Evolutionary conservation across 75 land plant species (phyloP), one percentile per base, ranked within the genome.

Genomic region (Cupressus sempervirens): DNA sequence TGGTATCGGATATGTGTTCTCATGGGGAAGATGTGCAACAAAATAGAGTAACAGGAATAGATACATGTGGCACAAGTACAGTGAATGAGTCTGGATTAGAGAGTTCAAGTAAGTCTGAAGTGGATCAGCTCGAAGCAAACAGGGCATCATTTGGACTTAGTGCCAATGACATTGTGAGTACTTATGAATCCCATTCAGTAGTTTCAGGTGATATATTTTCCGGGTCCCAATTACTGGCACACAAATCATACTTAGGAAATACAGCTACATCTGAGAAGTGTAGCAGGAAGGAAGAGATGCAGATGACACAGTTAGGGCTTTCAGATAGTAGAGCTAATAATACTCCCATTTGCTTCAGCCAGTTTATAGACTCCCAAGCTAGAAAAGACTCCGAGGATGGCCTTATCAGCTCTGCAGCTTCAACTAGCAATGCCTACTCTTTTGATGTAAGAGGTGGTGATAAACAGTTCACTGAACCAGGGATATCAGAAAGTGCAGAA

Each of bases 81-180:
- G 29, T 43, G 50, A 79, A 45, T 45, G 48, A 79, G 29, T 48
- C 81, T 79, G 30, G 81, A 38, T 11, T 26, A 45, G 81, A 79
- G 46, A 26, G 48, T n/a, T 79, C 46, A n/a, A 79, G 46, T 79
- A 79, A 79, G 45, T 79, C 81, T 79, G 81, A 79, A 26, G 41
- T 45, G 30, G 46, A 79, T 45, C 81, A 79, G 41, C 81, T 79
- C 8, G 48, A 79, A 79, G 81, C 81, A 79, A 79, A 79, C 14
- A 79, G 81, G 52, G 81, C 52, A n/a, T 45, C 52, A 45, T 79
- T 79, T 79, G 81, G 48, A 8, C 50, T 45, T 79, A 79, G 52
- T 79, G 52, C 80, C 43, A 20, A 38, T 38, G 80, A 76, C 40
- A 46, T 76, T 40, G 26, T 40, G 43, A 32, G 3, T 72, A 32